Conservation (phyloP, 2,329 filamentous ascomycete genomes). For the Zymoseptoria tritici region DNA sequence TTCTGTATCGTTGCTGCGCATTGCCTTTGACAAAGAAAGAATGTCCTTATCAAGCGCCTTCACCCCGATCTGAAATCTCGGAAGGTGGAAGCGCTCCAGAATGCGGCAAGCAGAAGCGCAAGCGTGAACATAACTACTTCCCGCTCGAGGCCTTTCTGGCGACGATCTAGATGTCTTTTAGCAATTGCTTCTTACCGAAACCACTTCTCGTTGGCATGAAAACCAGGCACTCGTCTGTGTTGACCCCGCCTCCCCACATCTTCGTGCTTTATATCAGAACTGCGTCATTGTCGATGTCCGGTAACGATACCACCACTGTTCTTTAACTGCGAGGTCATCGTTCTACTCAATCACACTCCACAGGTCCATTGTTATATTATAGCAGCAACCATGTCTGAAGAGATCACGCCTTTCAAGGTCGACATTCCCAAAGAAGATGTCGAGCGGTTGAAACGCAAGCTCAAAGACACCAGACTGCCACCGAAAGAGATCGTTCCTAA, state of each 20-base stretch:
- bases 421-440: slow-evolving; percentile 31
- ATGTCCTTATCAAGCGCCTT: neutral
- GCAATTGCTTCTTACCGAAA: neutral
- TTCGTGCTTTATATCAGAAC: neutral
- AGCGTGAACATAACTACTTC: neutral
- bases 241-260: neutral
- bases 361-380: neutral
- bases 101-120: neutral
- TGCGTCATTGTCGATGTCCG: neutral
- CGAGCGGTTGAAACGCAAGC: slow-evolving; percentile 32
- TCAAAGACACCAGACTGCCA: slow-evolving; percentile 31
- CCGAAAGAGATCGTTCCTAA: slow-evolving; percentile 31
- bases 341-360: no score
- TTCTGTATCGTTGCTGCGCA: neutral
- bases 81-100: neutral
- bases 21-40: neutral
- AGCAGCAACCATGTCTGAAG: neutral
- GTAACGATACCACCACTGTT: neutral
- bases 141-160: neutral
- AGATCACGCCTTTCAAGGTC: slow-evolving; percentile 29
- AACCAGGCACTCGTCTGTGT: neutral
- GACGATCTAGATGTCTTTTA: neutral
- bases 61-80: neutral
- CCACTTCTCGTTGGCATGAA: neutral
- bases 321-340: neutral